Conservation (phyloP, 495 filamentous ascomycete genomes). For the Oleoguttula mirabilis region DNA sequence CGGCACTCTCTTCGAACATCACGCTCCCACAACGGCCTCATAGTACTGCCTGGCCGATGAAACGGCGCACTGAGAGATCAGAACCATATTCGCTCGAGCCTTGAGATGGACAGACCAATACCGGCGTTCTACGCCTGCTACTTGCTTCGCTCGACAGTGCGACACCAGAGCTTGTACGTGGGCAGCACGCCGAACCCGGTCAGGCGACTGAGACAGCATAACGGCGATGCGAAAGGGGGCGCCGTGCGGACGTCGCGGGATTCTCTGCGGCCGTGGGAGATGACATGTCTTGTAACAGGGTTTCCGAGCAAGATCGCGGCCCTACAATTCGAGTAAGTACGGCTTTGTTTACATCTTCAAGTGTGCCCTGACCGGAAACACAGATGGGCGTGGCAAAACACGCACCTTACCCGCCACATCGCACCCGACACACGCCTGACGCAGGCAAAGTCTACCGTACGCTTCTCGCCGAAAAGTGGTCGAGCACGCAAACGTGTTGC, state of each 20-base stretch:
- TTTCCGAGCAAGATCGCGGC: constrained; percentile 80
- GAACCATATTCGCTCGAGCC: too few relatives aligned
- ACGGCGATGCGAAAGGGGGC: constrained; percentile 67
- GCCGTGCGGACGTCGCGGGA: constrained; percentile 57
- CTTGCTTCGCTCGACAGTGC: constrained; percentile 68
- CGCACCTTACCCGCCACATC: constrained; percentile 63
- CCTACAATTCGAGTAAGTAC: constrained; percentile 82
- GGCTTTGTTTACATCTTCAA: too few relatives aligned
- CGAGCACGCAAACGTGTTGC: constrained; percentile 26
- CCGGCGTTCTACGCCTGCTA: constrained; percentile 73
- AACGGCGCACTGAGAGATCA: too few relatives aligned
- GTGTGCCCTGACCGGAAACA: constrained; percentile 8
- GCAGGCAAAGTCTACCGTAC: constrained; percentile 24
- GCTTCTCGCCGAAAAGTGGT: constrained; percentile 17
- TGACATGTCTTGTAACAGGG: constrained; percentile 75
- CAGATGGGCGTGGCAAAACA: constrained; percentile 90
- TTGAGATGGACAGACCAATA: constrained; percentile 38
- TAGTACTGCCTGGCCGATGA: too few relatives aligned
- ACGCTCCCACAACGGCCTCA: not conserved
- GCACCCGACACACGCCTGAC: constrained; percentile 42
- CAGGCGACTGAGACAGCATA: constrained; percentile 78
- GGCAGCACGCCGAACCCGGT: constrained; percentile 82
- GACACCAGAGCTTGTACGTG: constrained; percentile 58
- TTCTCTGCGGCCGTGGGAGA: constrained; percentile 79
- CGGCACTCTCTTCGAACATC: not conserved